Evolutionary conservation across 345 rosid species (phyloP).

Genomic region (Leavenworthia alabamica): DNA sequence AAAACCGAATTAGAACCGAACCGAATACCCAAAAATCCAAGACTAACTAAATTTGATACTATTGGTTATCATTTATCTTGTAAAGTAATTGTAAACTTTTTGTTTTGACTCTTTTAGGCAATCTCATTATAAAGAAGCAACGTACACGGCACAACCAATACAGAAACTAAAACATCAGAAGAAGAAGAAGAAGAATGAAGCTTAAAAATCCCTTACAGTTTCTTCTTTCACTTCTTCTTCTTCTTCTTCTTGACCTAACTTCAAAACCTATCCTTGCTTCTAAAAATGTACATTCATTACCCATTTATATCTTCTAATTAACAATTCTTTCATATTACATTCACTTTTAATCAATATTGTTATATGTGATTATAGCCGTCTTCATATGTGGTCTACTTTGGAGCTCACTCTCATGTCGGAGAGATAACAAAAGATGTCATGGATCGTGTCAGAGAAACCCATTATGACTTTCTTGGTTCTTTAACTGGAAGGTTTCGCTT

Average conservation of each 20-base stretch:
- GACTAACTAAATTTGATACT: not conserved
- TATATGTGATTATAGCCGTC: conserved; percentile 2
- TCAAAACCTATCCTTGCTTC: conserved; percentile 36
- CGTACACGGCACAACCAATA: not conserved
- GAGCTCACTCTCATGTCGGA: conserved; percentile 54
- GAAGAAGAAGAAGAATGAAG: conserved; percentile 28
- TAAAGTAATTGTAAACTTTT: not conserved
- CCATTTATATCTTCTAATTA: not conserved
- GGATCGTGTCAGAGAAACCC: conserved; percentile 44
- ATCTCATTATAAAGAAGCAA: conserved; percentile 22
- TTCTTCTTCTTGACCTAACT: conserved; percentile 22
- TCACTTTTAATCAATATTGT: not conserved
- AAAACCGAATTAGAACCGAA: no score
- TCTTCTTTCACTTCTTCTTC: conserved; percentile 18
- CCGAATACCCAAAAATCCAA: no score
- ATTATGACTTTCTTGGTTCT: conserved; percentile 57
- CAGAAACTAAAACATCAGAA: conserved; percentile 4
- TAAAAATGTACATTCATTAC: conserved; percentile 38
- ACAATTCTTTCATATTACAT: not conserved
- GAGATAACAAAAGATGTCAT: conserved; percentile 33
- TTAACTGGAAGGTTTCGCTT: conserved; percentile 62
- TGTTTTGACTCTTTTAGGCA: not conserved
- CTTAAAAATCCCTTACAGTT: not conserved
- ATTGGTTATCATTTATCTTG: not conserved
- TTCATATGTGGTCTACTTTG: conserved; percentile 74